Evolutionary conservation across 2,329 filamentous ascomycete species (phyloP).

Genomic region (Fusarium anguioides): DNA sequence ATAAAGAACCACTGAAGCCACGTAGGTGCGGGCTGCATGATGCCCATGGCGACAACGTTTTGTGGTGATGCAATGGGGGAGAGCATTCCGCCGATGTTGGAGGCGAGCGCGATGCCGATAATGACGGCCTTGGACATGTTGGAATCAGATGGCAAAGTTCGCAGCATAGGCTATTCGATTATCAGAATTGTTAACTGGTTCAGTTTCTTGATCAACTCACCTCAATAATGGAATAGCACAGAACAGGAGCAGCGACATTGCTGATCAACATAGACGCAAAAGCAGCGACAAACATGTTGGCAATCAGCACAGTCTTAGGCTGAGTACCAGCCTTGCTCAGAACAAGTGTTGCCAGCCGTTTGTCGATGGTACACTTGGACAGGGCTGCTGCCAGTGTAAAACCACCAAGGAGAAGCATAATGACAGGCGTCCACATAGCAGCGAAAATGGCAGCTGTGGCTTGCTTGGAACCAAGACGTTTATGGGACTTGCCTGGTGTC

Average conservation of each 20-base stretch:
- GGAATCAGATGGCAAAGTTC: constrained; percentile 89
- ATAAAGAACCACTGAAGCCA: constrained; percentile 99
- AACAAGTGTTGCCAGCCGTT: constrained; percentile 95
- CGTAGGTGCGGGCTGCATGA: constrained; percentile 91
- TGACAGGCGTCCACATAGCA: constrained; percentile 99
- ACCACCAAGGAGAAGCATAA: constrained; percentile 95
- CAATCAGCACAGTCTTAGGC: constrained; percentile 88
- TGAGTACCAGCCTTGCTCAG: constrained; percentile 95
- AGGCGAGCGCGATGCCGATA: constrained; percentile 92
- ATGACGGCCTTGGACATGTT: constrained; percentile 96
- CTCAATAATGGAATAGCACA: constrained; percentile 98
- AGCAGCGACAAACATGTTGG: constrained; percentile 98
- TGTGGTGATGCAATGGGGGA: constrained; percentile 97
- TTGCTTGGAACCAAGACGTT: constrained; percentile 79
- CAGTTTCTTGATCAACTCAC: constrained; percentile 57
- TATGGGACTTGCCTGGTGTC: constrained; percentile 65
- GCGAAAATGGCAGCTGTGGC: constrained; percentile 89
- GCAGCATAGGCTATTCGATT: constrained; percentile 79
- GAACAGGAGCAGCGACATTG: constrained; percentile 95
- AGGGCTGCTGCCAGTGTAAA: constrained; percentile 96
- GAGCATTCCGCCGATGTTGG: constrained; percentile 95
- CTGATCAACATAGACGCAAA: constrained; percentile 99
- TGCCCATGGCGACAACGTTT: constrained; percentile 95
- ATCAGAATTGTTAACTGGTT: constrained; percentile 17
- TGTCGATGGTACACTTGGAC: constrained; percentile 97